Percentiles rank a stretch among this genome's conserved stretches.
phyloP scores from a whole-genome alignment of 768 basidiomycete species.

The Serendipita sp. region DNA sequence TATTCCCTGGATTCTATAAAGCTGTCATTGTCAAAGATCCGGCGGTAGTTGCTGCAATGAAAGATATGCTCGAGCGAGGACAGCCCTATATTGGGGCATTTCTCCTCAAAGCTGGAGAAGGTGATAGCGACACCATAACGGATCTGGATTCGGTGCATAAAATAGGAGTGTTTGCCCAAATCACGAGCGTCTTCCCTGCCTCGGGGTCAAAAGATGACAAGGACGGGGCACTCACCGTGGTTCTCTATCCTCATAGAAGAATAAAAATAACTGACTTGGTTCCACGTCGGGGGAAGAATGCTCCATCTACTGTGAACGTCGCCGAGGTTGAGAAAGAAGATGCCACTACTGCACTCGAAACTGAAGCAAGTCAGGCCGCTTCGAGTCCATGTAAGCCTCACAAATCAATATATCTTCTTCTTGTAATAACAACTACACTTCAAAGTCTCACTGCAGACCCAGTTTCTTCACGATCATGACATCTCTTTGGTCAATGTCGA shows the following conservation, averaged over 20 bases:
- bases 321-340: constrained; percentile 23
- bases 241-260: constrained; percentile 83
- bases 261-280: constrained; percentile 80
- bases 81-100: constrained; percentile 97
- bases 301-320: constrained; percentile 21
- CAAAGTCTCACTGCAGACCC: constrained; percentile 57
- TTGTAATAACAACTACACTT: constrained; percentile 9
- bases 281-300: constrained; percentile 36
- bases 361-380: not conserved
- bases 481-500: constrained; percentile 82
- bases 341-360: constrained; percentile 20
- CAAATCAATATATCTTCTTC: not conserved
- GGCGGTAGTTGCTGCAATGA: constrained; percentile 80
- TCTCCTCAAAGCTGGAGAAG: constrained; percentile 83
- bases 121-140: constrained; percentile 86
- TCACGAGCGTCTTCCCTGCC: constrained; percentile 79
- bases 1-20: constrained; percentile 97
- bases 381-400: constrained; percentile 4
- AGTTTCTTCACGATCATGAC: constrained; percentile 64
- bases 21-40: constrained; percentile 89
- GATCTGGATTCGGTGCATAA: constrained; percentile 75
- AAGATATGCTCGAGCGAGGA: constrained; percentile 92
- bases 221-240: constrained; percentile 86
- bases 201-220: constrained; percentile 34
- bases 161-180: constrained; percentile 94